Percentiles rank a stretch among this genome's conserved stretches.
Evolutionary conservation across 768 basidiomycete genomes (phyloP).

Genomic region (Boletus eberwhitei): DNA sequence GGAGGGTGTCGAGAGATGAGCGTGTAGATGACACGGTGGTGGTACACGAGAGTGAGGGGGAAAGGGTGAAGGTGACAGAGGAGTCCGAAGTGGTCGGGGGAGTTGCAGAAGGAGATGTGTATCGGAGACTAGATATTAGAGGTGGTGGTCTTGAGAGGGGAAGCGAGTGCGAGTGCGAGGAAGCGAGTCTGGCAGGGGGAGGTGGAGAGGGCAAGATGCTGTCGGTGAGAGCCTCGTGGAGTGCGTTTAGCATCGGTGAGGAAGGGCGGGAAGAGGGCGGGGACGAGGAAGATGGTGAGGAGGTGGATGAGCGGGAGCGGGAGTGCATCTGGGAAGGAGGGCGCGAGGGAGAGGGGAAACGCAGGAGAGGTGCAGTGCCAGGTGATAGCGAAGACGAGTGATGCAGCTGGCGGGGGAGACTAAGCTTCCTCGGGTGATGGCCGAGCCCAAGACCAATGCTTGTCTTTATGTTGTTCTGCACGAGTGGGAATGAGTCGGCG

Average conservation of each 20-base stretch:
- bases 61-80: conserved; percentile 8
- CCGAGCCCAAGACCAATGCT: not conserved
- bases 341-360: conserved; percentile 9
- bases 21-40: conserved; percentile 29
- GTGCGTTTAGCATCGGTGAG: conserved; percentile 38
- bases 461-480: not conserved
- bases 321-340: not conserved
- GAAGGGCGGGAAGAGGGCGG: conserved; percentile 28
- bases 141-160: conserved; percentile 45
- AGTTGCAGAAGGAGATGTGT: conserved; percentile 61
- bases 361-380: conserved; percentile 18
- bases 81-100: conserved; percentile 39
- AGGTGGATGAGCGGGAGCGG: not conserved
- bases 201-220: conserved; percentile 39
- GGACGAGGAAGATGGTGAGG: not conserved
- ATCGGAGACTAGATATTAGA: conserved; percentile 52
- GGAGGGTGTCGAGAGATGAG: conserved; percentile 59
- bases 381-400: conserved; percentile 6
- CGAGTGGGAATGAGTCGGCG: not conserved
- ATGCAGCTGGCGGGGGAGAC: conserved; percentile 16
- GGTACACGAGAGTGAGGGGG: conserved; percentile 17
- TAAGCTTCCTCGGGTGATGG: conserved; percentile 6
- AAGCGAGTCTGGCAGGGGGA: conserved; percentile 41
- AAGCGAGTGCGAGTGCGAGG: conserved; percentile 32
- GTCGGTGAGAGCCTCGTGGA: conserved; percentile 47